Percentiles rank a stretch among this genome's conserved stretches.
Conservation (phyloP, 495 filamentous ascomycete species). For the Penicillium verhagenii region DNA sequence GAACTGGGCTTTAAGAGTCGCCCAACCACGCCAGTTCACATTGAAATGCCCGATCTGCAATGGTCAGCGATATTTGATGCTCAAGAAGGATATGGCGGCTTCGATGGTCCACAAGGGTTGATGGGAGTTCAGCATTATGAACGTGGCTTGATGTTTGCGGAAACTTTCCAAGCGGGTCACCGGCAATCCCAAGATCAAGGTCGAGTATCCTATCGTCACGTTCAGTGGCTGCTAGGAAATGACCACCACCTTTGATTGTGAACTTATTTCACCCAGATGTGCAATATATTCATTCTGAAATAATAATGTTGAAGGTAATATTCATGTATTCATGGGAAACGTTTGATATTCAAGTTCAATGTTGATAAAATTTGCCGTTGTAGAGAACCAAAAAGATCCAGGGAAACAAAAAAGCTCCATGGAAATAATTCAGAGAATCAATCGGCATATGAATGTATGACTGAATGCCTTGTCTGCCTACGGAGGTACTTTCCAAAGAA, state of each 20-base stretch:
- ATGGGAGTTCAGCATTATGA: constrained; percentile 67
- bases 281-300: too few relatives aligned
- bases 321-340: too few relatives aligned
- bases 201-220: constrained; percentile 60
- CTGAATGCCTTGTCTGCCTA: too few relatives aligned
- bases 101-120: constrained; percentile 49
- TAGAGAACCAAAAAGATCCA: too few relatives aligned
- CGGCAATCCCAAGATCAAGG: constrained; percentile 70
- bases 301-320: too few relatives aligned
- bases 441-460: too few relatives aligned
- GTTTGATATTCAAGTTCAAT: too few relatives aligned
- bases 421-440: too few relatives aligned
- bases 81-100: constrained; percentile 23
- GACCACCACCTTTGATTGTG: not conserved
- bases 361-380: too few relatives aligned
- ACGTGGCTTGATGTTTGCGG: constrained; percentile 68
- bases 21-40: constrained; percentile 39
- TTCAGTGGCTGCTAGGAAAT: constrained; percentile 60
- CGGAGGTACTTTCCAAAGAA: too few relatives aligned
- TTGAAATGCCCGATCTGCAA: constrained; percentile 36
- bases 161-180: constrained; percentile 59
- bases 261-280: too few relatives aligned
- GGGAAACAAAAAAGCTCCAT: too few relatives aligned
- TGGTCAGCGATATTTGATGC: constrained; percentile 27
- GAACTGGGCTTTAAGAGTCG: constrained; percentile 53